Base-by-base conservation (phyloP, 306 rosid genomes). In the Quercus aquifolioides region DNA sequence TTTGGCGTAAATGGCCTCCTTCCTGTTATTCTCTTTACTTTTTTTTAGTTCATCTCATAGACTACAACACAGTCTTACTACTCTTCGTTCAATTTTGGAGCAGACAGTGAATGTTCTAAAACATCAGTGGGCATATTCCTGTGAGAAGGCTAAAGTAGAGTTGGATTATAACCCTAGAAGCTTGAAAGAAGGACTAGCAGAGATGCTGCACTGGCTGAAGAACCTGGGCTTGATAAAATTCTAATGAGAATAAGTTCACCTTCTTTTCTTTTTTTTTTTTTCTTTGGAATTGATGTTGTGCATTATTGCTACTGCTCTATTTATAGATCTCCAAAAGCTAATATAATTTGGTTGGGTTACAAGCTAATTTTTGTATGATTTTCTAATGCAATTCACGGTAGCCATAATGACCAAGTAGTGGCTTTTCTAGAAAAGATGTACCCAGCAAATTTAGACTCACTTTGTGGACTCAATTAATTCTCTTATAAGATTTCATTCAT, bases 101-200 rank as follows among this genome's bases (percentile, higher is more conserved):
- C 98, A 95, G 99, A 86, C 89, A 13, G 94, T 91, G 75, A 6
- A 79, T 72, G 92, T 88, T 83, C 75, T 91, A 75, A 87, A 91
- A 76, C 98, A 92, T 73, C 86, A 79, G 31, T 95, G 98, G 98
- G 92, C 89, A 77, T 95, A 92, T 78, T 88, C 92, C 21, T 88
- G 85, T 62, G 90, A 88, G 69, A 88, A 88, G 83, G 87, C 90
- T 19, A 86, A 79, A 83, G 43, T 26, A 74, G 92, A 88, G 76
- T 73, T 88, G 79, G 88, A 70, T 77, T 86, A 86, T 21, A 84
- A 84, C 64, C 98, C 95, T 55, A 90, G 94, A 84, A 81, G 90
- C 81, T 81, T 92, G 82, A 90, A 72, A 76, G 99, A 95, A 78
- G 99, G 99, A 25, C 82, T 92, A 56, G 89, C 77, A 10, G 99